Percentiles rank a stretch among this genome's conserved stretches.
phyloP scores from a whole-genome alignment of 441 rosid species.

The Erodium trifolium region DNA sequence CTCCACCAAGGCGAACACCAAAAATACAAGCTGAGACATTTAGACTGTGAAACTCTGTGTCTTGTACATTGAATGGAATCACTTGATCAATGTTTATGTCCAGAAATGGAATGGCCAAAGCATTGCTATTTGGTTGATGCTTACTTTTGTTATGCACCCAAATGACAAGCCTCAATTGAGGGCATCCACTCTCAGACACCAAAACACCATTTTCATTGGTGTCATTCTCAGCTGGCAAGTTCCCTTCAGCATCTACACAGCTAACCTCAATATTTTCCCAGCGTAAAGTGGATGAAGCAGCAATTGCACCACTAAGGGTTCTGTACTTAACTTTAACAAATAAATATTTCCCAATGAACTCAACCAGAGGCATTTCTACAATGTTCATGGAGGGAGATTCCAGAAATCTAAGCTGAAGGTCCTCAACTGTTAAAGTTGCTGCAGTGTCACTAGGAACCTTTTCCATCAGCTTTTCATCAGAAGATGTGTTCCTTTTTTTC shows the following conservation, averaged over 20 bases:
- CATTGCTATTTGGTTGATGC: conserved; percentile 35
- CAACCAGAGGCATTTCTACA: conserved; percentile 78
- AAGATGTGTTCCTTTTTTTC: conserved; percentile 28
- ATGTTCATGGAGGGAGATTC: conserved; percentile 53
- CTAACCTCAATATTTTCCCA: conserved; percentile 83
- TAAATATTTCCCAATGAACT: conserved; percentile 73
- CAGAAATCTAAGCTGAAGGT: conserved; percentile 74
- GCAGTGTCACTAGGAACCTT: conserved; percentile 96
- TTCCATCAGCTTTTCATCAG: conserved; percentile 57
- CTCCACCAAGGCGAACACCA: too few relatives aligned
- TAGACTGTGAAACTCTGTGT: conserved; percentile 75
- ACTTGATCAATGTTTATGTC: conserved; percentile 67
- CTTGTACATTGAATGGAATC: conserved; percentile 77
- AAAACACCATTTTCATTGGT: conserved; percentile 34
- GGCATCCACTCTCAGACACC: conserved; percentile 33
- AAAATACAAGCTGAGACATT: conserved; percentile 43
- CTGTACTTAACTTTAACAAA: conserved; percentile 74
- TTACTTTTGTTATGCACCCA: conserved; percentile 66
- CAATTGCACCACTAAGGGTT: conserved; percentile 96
- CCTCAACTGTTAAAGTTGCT: conserved; percentile 55
- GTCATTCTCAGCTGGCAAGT: conserved; percentile 20
- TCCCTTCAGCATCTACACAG: conserved; percentile 70
- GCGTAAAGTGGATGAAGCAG: conserved; percentile 59
- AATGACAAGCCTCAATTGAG: conserved; percentile 69
- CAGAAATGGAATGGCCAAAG: conserved; percentile 48